Conservation (phyloP, 768 basidiomycete species). For the Leccinum sublutescens region DNA sequence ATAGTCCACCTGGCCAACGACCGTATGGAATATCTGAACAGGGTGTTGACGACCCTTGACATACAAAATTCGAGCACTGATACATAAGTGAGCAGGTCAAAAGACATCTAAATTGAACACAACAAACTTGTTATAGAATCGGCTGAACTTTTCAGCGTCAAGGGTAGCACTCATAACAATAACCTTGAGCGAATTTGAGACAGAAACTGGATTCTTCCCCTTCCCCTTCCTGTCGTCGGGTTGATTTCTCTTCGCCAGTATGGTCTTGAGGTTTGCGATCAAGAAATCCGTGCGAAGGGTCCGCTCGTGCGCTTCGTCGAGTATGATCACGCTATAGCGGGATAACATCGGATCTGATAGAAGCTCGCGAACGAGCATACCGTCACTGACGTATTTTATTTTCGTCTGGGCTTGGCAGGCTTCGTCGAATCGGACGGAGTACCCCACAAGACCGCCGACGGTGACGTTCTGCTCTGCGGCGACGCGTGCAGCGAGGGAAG, state of each 20-base stretch:
- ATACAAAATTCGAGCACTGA: conserved; percentile 84
- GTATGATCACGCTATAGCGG: conserved; percentile 82
- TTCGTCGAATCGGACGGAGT: conserved; percentile 96
- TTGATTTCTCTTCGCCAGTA: conserved; percentile 64
- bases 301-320: conserved; percentile 98
- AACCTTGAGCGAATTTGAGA: conserved; percentile 74
- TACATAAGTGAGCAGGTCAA: conserved; percentile 5
- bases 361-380: conserved; percentile 94
- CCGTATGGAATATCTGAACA: conserved; percentile 80
- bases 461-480: conserved; percentile 74
- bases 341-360: conserved; percentile 74
- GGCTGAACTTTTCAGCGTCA: conserved; percentile 92
- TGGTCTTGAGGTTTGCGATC: conserved; percentile 85
- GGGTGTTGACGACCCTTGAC: conserved; percentile 92
- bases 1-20: conserved; percentile 76
- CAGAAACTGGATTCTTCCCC: conserved; percentile 34
- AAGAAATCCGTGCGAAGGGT: conserved; percentile 92
- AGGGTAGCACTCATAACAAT: conserved; percentile 98
- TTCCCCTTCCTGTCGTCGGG: conserved; percentile 45
- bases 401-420: conserved; percentile 64
- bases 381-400: conserved; percentile 97
- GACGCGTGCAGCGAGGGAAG: conserved; percentile 89
- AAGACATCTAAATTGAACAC: background rate
- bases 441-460: conserved; percentile 82
- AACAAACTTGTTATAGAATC: conserved; percentile 79